Evolutionary conservation across 2,329 filamentous ascomycete genomes (phyloP), one percentile per base, ranked within the genome.

Genomic region (Cytospora chrysosperma): DNA sequence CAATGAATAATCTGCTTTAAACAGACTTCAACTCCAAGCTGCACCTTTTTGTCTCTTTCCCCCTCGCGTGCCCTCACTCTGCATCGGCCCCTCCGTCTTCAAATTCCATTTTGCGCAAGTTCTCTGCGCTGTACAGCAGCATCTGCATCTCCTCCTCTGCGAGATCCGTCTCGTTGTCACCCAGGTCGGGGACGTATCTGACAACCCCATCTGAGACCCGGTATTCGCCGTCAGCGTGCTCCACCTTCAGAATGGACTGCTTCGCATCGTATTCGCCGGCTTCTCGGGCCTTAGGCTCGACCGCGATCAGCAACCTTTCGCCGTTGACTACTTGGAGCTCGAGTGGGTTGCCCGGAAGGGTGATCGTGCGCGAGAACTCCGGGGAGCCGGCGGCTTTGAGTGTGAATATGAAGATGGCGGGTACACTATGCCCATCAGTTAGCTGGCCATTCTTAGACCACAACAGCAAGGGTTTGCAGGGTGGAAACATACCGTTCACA

Each of bases 321-420:
- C 71, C 66, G 17, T 61, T 55, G 13, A 75, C 61, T n/a, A 75
- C 65, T 30, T 74, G 70, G 13, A 82, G 70, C 70, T 87, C 84
- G 5, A 94, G 81, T 0, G 87, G 83, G 69, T 91, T 92, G 9
- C 89, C 89, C 2, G 81, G 78, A 5, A 92, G 74, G 47, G 78
- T 74, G 59, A 92, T 70, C 57, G 81, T 82, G 53, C 81, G 75
- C 9, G 75, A 73, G 65, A 83, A 77, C 10, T 77, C 73, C 49
- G 92, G 77, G 17, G 72, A 75, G 65, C 82, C 82, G 56, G 83
- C 73, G 1, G 72, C 65, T 7, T 69, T 72, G 43, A 90, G 78
- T n/a, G 76, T 75, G 77, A 89, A 90, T 61, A 84, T 77, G 74
- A 94, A 87, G 10, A 96, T 76, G 49, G 82, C 90, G 63, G 86